Base-by-base conservation (phyloP, 495 filamentous ascomycete species). In the Podospora bellae-mahoneyi region DNA sequence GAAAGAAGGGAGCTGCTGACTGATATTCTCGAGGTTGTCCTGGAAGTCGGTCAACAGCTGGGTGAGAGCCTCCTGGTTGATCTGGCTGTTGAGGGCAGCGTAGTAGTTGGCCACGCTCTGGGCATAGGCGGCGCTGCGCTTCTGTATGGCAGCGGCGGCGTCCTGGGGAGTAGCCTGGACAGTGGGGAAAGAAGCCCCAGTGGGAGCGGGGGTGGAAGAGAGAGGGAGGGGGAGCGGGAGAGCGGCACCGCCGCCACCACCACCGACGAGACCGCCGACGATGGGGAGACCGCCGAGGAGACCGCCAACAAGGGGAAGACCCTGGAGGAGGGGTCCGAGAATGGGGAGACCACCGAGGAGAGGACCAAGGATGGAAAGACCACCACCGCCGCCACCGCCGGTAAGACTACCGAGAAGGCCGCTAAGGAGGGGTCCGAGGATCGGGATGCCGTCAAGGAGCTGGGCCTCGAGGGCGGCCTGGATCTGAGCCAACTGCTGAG, bases 11-110 rank as follows among this genome's bases (percentile, higher is more conserved):
- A 48, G 39, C 5, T 48, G 15, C 69, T 69, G 64, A 71, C 72
- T 30, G 54, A 73, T 69, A 19, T 60, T 26, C 58, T 71, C 58
- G 26, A 71, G 66, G 53, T 69, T 64, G 10, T 44, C 10, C 64
- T 69, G 61, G 54, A 66, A 61, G 20, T 64, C 4, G 32, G n/a
- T 9, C 18, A 71, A 64, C 60, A 69, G 53, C 56, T 67, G 19
- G 5, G 23, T 4, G 39, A 71, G 63, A 48, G 62, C 62, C 32
- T 39, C 62, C 27, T 61, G 57, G 34, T 23, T 20, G 62, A 57
- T 16, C 19, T 27, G 10, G 44, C 48, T 62, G 39, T 61, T 65
- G 30, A 48, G 39, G 9, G 15, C 9, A 48, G 39, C 39, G 39
- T 48, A 48, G 39, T 48, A 48, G 13, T 48, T 48, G 39, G 39